phyloP scores from a whole-genome alignment of 306 rosid genomes.

The Vigna trinervia region DNA sequence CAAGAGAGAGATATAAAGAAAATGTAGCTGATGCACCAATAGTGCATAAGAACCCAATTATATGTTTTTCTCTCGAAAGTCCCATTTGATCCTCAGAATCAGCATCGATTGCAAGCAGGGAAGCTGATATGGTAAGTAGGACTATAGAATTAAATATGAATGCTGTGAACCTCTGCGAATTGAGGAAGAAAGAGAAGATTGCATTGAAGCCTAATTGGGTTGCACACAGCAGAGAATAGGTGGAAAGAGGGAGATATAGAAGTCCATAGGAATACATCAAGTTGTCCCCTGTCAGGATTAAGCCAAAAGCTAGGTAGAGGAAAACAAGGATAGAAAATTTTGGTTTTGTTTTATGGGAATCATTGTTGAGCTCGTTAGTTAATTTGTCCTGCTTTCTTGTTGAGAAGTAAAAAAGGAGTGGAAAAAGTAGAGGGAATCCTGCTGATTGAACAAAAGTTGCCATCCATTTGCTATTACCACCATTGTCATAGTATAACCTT shows the following conservation, averaged over 20 bases:
- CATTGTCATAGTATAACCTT: conserved; percentile 64
- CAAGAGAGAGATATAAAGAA: conserved; percentile 61
- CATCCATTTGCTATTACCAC: conserved; percentile 80
- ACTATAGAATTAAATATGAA: conserved; percentile 61
- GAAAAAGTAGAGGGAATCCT: conserved; percentile 69
- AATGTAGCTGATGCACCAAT: conserved; percentile 62
- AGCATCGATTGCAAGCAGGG: conserved; percentile 58
- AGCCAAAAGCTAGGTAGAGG: conserved; percentile 54
- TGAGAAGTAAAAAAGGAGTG: conserved; percentile 47
- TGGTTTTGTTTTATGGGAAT: conserved; percentile 43
- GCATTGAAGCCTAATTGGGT: conserved; percentile 76
- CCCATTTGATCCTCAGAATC: conserved; percentile 49
- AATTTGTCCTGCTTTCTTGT: conserved; percentile 21
- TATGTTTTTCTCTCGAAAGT: conserved; percentile 41
- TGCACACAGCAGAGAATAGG: conserved; percentile 65
- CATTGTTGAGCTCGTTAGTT: conserved; percentile 5
- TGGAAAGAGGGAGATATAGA: conserved; percentile 64
- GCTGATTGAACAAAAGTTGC: conserved; percentile 71
- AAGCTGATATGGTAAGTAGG: conserved; percentile 59
- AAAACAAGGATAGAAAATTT: conserved; percentile 26
- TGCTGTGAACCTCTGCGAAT: conserved; percentile 66
- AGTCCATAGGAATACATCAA: conserved; percentile 75
- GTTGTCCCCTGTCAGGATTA: conserved; percentile 49
- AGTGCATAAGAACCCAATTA: conserved; percentile 59
- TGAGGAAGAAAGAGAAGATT: conserved; percentile 57